Conservation (phyloP, 2,329 filamentous ascomycete genomes). For the Didymella keratinophila region DNA sequence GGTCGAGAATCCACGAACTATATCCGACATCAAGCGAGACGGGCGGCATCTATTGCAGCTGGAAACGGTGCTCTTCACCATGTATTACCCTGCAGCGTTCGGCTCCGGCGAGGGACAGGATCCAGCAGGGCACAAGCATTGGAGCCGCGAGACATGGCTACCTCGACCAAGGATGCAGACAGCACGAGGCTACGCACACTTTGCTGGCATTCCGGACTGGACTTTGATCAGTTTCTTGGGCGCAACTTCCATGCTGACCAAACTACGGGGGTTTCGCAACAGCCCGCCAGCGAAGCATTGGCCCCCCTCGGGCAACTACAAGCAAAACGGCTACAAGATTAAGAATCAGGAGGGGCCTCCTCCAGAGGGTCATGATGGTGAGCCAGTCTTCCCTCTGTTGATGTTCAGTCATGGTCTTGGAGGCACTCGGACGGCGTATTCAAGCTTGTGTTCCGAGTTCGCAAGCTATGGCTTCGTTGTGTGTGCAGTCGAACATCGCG, state of each 20-base stretch:
- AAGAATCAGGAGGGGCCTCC: constrained; percentile 54
- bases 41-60: constrained; percentile 59
- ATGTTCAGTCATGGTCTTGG: constrained; percentile 73
- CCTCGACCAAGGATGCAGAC: constrained; percentile 64
- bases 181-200: constrained; percentile 69
- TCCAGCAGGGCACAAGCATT: constrained; percentile 53
- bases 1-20: constrained; percentile 55
- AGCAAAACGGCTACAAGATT: constrained; percentile 50
- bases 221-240: constrained; percentile 63
- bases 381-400: constrained; percentile 66
- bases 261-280: constrained; percentile 70
- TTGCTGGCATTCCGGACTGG: constrained; percentile 59
- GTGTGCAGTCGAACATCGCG: constrained; percentile 69
- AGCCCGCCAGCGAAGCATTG: constrained; percentile 64
- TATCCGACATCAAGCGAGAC: constrained; percentile 61
- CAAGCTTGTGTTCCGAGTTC: constrained; percentile 69
- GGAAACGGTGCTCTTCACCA: constrained; percentile 68
- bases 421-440: constrained; percentile 69
- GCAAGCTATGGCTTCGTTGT: constrained; percentile 72
- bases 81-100: constrained; percentile 70
- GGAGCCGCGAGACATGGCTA: constrained; percentile 68
- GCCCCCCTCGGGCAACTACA: constrained; percentile 55
- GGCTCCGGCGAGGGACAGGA: constrained; percentile 50
- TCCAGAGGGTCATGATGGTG: constrained; percentile 40
- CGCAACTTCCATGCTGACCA: constrained; percentile 68